phyloP scores from a whole-genome alignment of 805 yeast genomes.

The Saturnispora sekii region DNA sequence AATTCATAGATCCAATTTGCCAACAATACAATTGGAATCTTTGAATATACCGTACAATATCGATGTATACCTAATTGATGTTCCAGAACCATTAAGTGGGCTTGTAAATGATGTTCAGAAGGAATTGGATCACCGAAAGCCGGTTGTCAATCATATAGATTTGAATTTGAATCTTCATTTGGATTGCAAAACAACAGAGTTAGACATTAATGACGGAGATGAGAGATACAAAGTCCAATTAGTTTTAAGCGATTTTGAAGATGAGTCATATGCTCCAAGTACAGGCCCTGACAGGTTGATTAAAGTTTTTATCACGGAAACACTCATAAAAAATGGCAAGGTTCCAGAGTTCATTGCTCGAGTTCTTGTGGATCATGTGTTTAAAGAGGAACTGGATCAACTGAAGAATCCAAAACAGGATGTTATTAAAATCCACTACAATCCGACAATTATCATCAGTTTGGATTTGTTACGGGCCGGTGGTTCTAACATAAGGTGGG shows the following conservation, averaged over 20 bases:
- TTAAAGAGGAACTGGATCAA: conserved; percentile 19
- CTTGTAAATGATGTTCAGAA: conserved; percentile 29
- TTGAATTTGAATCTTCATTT: conserved; percentile 26
- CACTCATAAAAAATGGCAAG: conserved; percentile 19
- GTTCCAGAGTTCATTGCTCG: conserved; percentile 30
- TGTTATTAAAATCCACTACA: conserved; percentile 38
- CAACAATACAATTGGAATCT: conserved; percentile 22
- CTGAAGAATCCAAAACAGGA: background rate
- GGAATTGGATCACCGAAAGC: conserved; percentile 22
- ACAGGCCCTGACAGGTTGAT: conserved; percentile 30
- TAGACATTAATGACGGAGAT: conserved; percentile 19
- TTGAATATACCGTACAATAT: conserved; percentile 27
- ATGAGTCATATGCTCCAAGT: conserved; percentile 26
- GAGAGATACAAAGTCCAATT: conserved; percentile 17
- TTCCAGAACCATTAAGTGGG: conserved; percentile 25
- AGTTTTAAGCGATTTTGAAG: conserved; percentile 18
- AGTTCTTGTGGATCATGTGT: conserved; percentile 31
- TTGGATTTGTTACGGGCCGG: conserved; percentile 66
- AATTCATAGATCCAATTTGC: conserved; percentile 53
- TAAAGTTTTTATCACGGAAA: conserved; percentile 24
- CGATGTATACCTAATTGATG: conserved; percentile 34
- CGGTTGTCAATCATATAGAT: conserved; percentile 8
- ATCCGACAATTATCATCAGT: conserved; percentile 66
- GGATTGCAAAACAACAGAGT: conserved; percentile 17
- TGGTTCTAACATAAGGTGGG: conserved; percentile 64